phyloP scores from a whole-genome alignment of 139 green algal species.

The Chloropicon primus region DNA sequence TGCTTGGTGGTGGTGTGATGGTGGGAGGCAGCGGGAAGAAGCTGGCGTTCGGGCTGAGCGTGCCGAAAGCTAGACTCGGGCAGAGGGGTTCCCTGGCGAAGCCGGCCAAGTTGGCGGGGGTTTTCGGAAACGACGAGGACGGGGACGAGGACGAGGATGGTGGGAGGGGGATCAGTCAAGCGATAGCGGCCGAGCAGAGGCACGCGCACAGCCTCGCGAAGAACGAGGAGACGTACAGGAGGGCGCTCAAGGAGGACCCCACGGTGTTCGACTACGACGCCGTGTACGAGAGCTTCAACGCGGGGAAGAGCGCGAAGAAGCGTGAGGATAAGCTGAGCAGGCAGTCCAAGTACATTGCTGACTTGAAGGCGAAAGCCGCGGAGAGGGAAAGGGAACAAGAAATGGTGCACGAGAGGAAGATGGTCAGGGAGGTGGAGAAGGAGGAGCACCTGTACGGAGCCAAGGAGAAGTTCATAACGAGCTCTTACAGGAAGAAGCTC shows the following conservation, averaged over 20 bases:
- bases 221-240: slow-evolving; percentile 14
- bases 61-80: background rate
- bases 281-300: slow-evolving; percentile 72
- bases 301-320: slow-evolving; percentile 25
- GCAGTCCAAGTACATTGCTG: slow-evolving; percentile 59
- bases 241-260: slow-evolving; percentile 72
- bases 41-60: background rate
- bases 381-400: slow-evolving; percentile 70
- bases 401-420: slow-evolving; percentile 53
- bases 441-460: slow-evolving; percentile 83
- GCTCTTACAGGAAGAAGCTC: slow-evolving; percentile 84
- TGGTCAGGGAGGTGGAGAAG: slow-evolving; percentile 51
- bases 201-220: background rate
- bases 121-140: background rate
- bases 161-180: background rate
- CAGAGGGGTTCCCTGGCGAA: background rate
- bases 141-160: background rate
- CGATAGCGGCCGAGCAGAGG: background rate
- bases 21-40: background rate
- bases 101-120: background rate
- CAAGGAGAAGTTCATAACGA: slow-evolving; percentile 90
- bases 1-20: no score
- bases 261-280: slow-evolving; percentile 87
- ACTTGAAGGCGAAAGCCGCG: slow-evolving; percentile 55
- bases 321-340: slow-evolving; percentile 43